Base-by-base conservation (phyloP, 2,329 filamentous ascomycete species). In the Byssoonygena ceratinophila region DNA sequence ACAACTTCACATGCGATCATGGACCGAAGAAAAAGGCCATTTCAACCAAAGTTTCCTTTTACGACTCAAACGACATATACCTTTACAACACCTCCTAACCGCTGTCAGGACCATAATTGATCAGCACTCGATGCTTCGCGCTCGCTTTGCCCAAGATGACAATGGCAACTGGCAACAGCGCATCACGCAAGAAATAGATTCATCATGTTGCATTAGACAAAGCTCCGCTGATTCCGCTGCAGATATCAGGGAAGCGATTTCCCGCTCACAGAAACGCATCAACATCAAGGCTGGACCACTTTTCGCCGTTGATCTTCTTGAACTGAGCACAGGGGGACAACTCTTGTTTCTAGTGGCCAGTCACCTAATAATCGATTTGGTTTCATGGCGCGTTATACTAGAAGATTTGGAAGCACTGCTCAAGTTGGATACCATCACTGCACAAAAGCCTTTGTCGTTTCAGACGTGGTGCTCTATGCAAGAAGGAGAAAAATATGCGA, bases 231-330 rank as follows among this genome's bases (percentile, higher is more conserved):
- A 37, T 5, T 37, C 34, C 9, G 34, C 34, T 18, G 23, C 4
- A 37, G 31, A 52, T 2, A 14, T 32, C 14, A 16, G 29, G 18
- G 23, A 46, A 0, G 57, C 58, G 12, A 59, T 68, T 29, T 57
- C 59, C 0, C 55, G 62, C 1, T 68, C 64, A 46, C 67, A 70
- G 51, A 58, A 57, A 2, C 61, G 58, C 23, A 66, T 71, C 43
- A 62, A 68, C 53, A 63, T 61, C 29, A 60, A 68, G n/a, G 57
- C 62, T 16, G 68, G 68, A 0, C 68, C 73, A 1, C 57, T 73
- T 0, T 60, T 75, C 29, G 68, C 68, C 0, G 63, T 71, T 2
- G 70, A 75, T 49, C 55, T 74, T 8, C 70, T 75, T 53, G 69
- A 2, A 56, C 67, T 34, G 63, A 64, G 1, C 58, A 60, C 14